A percentile compares a stretch with the other conserved stretches of the same genome.
Conservation (phyloP, 2,329 filamentous ascomycete genomes). For the Apiospora malaysiana region DNA sequence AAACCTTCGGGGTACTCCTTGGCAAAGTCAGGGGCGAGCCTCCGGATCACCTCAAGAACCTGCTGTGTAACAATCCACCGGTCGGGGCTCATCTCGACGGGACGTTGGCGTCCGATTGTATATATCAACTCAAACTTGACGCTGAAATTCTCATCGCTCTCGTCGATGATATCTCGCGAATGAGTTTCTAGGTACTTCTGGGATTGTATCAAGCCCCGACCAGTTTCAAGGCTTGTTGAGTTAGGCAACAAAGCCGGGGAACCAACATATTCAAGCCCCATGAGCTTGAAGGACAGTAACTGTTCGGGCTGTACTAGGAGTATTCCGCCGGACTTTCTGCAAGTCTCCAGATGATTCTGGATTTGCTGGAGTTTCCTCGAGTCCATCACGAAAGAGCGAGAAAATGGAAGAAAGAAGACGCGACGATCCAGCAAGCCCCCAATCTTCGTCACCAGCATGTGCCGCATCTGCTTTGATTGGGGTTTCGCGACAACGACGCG, state of each 20-base stretch:
- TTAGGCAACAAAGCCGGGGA: constrained; percentile 39
- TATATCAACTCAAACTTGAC: constrained; percentile 68
- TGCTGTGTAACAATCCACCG: constrained; percentile 64
- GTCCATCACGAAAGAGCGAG: constrained; percentile 50
- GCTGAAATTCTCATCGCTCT: constrained; percentile 69
- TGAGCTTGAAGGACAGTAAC: constrained; percentile 66
- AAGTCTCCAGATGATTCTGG: constrained; percentile 47
- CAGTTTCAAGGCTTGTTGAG: constrained; percentile 30
- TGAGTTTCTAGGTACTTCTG: constrained; percentile 51
- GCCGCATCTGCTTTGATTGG: constrained; percentile 64
- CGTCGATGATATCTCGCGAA: constrained; percentile 65
- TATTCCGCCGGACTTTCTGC: constrained; percentile 56
- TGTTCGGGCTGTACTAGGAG: constrained; percentile 69
- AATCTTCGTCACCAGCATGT: constrained; percentile 60
- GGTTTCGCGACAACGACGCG: constrained; percentile 67
- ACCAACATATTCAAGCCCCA: constrained; percentile 57
- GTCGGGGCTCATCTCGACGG: constrained; percentile 57
- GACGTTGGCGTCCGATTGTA: constrained; percentile 59
- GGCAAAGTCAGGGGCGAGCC: constrained; percentile 38
- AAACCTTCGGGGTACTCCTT: background rate
- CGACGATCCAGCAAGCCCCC: constrained; percentile 60
- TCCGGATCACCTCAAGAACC: constrained; percentile 52
- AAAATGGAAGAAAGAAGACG: constrained; percentile 65
- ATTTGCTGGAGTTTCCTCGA: constrained; percentile 43
- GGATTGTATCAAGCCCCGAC: constrained; percentile 42